These are phyloP conservation scores for Zanthoxylum bungeanum DNA, from an alignment of 345 rosid genomes.

Conservation along the genomic window DNA sequence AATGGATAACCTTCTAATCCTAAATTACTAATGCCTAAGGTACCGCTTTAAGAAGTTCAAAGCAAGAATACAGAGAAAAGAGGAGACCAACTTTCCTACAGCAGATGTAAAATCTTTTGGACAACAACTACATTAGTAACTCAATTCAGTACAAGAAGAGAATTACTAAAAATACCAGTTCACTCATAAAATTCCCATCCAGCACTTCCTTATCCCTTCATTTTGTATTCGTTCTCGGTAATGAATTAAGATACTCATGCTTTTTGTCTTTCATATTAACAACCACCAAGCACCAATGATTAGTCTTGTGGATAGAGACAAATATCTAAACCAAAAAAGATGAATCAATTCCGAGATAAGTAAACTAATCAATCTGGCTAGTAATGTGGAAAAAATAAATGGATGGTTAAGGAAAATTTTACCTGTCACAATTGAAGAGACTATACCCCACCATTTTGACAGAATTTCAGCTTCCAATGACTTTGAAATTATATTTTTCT, in stretches of 20 bases:
- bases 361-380: background rate
- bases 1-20: background rate
- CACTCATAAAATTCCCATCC: no score
- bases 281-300: constrained; percentile 95
- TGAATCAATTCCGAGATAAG: background rate
- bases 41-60: background rate
- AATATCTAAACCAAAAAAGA: constrained; percentile 60
- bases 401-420: constrained; percentile 14
- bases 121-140: no score
- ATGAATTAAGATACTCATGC: constrained; percentile 93
- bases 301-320: constrained; percentile 80
- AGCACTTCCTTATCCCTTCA: constrained; percentile 65
- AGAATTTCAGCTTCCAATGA: constrained; percentile 95
- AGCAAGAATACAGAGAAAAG: background rate
- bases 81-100: background rate
- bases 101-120: no score
- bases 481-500: constrained; percentile 55
- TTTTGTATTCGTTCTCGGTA: no score
- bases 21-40: background rate
- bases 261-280: constrained; percentile 74
- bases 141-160: no score
- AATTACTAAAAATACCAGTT: constrained; percentile 50
- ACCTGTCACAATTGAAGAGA: constrained; percentile 82
- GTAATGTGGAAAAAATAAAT: constrained; percentile 4
- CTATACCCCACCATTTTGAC: constrained; percentile 77